Evolutionary conservation across 2,329 filamentous ascomycete genomes (phyloP), one percentile per base, ranked within the genome.

Genomic region (Cladophialophora bantiana): DNA sequence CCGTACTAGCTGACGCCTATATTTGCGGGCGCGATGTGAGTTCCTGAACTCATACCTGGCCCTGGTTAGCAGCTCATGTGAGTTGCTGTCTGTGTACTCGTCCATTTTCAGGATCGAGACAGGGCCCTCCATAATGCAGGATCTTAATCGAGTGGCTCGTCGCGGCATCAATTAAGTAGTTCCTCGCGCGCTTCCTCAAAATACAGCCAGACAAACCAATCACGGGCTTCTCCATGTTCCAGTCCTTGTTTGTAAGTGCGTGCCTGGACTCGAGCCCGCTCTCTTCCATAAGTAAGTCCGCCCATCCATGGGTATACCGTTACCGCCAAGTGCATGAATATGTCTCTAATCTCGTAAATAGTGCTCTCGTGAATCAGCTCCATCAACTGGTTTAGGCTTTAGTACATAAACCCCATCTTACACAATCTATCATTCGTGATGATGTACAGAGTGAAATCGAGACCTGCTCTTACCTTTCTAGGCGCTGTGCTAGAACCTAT

Each of bases 211-310:
- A 34, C 20, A 57, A 5, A 13, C n/a, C 54, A 20, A 57, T 57
- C 54, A 57, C 54, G 35, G 54, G 54, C 54, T 57, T 32, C 54
- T 57, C 54, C 54, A 57, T 57, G 32, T 57, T 57, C 54, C 54
- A 57, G 32, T 57, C 32, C 32, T 36, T 57, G 32, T 57, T 2
- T 31, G 35, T 31, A 36, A 57, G 20, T 3, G 18, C 32, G 35
- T 57, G 3, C 54, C 3, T 57, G 18, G 54, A 57, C 12, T 31
- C 34, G 13, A 57, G 18, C 13, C 32, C 5, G 35, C 54, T 57
- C 20, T 57, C 54, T 5, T 57, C 54, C 12, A 42, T 42, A n/a
- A 42, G 40, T n/a, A 42, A 42, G 26, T 26, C 2, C 2, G n/a
- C 40, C 3, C 40, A 42, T 42, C 40, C 2, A 42, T 4, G 40